Conservation (phyloP, 257 asterid species). For the Gentiana dahurica region DNA sequence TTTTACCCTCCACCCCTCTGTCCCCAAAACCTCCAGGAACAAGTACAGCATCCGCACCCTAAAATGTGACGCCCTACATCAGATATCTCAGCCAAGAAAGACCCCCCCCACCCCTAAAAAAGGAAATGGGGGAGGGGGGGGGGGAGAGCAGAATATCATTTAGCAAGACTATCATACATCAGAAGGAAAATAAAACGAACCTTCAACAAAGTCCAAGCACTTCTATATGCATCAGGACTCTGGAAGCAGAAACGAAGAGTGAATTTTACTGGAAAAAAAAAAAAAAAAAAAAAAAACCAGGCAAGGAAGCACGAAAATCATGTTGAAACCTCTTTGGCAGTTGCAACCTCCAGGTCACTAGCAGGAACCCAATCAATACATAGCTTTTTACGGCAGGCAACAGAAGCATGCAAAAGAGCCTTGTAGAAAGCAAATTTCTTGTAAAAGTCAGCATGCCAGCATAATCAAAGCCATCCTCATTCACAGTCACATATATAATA, state of each 20-base stretch:
- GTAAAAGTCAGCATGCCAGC: background rate
- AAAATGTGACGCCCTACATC: slow-evolving; percentile 6
- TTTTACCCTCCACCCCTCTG: slow-evolving; percentile 40
- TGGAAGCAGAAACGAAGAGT: slow-evolving; percentile 21
- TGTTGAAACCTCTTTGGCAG: slow-evolving; percentile 48
- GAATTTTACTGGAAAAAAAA: slow-evolving; percentile 16
- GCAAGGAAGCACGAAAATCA: slow-evolving; percentile 4
- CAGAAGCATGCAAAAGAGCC: slow-evolving; percentile 97
- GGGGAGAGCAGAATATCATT: background rate
- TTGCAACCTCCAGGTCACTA: slow-evolving; percentile 76
- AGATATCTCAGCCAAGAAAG: background rate
- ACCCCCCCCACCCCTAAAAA: no score
- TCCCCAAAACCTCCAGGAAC: slow-evolving; percentile 46
- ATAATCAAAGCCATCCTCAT: background rate
- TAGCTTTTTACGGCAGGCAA: slow-evolving; percentile 61
- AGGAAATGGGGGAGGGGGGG: background rate
- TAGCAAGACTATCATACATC: slow-evolving; percentile 1
- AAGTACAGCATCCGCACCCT: slow-evolving; percentile 31
- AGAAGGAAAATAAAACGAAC: slow-evolving; percentile 24
- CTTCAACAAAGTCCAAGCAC: slow-evolving; percentile 82
- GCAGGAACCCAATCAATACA: slow-evolving; percentile 86
- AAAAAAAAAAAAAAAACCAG: slow-evolving; percentile 6
- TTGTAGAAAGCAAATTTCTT: slow-evolving; percentile 27
- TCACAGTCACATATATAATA: background rate
- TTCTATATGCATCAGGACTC: slow-evolving; percentile 60